Evolutionary conservation across 1,284 basidiomycete species (phyloP).

Genomic region (Quambalaria eucalypti): DNA sequence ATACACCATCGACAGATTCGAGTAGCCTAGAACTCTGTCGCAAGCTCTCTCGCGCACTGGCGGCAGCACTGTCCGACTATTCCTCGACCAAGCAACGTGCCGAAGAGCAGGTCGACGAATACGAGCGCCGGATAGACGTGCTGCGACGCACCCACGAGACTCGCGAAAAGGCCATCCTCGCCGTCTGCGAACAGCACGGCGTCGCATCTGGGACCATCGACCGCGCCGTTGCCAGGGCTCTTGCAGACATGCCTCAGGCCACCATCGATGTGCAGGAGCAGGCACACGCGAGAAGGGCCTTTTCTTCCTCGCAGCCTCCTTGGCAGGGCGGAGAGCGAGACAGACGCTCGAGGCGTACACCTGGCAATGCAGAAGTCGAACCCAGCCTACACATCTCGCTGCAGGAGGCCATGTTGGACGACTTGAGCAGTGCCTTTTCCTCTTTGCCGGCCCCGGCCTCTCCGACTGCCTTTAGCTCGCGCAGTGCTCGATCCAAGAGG

Average conservation of each 20-base stretch:
- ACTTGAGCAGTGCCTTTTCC: conserved; percentile 17
- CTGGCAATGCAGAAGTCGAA: conserved; percentile 1
- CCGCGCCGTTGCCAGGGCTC: conserved; percentile 3
- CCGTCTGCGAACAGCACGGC: conserved; percentile 5
- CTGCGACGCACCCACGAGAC: conserved; percentile 1
- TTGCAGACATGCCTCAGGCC: not conserved
- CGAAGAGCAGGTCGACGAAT: not conserved
- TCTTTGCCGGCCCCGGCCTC: conserved; percentile 7
- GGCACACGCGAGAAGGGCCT: not conserved
- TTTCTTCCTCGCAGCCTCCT: not conserved
- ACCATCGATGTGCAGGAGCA: not conserved
- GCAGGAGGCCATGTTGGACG: conserved; percentile 40
- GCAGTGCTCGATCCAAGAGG: not conserved
- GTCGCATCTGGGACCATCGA: conserved; percentile 2
- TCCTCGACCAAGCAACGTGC: not conserved
- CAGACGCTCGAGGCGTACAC: too few species aligned
- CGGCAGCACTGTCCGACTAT: not conserved
- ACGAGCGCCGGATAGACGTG: not conserved
- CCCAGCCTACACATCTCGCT: conserved; percentile 24
- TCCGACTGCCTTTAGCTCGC: conserved; percentile 13
- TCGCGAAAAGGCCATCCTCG: not conserved
- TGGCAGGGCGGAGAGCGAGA: not conserved
- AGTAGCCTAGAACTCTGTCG: not conserved
- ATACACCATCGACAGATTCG: not conserved
- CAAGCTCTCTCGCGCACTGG: conserved; percentile 1